Evolutionary conservation across 2,329 filamentous ascomycete genomes (phyloP), one percentile per base, ranked within the genome.

Genomic region (Onygena corvina): DNA sequence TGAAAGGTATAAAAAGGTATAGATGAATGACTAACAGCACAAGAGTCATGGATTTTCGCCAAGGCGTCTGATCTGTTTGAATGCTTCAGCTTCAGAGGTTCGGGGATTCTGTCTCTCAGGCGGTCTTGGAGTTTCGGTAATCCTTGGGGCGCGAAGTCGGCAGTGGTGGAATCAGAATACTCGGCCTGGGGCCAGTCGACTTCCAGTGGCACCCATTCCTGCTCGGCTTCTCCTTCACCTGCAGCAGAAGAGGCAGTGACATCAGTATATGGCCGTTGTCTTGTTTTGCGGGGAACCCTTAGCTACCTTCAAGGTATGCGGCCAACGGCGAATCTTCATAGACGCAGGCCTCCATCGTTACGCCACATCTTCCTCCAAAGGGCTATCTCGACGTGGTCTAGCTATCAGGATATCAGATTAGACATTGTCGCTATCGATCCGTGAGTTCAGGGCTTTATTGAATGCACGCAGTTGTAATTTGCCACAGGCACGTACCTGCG

Each of bases 281-380:
- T 21, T n/a, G 16, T 47, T 33, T 47, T 46, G 42, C 36, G 36
- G 36, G 36, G 36, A n/a, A 9, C 5, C 18, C 14, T 18, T 50
- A 67, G 74, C 61, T 68, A 92, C 89, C 88, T 79, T 89, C 83
- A 59, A 95, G 80, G 71, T 92, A 92, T 61, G 85, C 81, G 64
- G 87, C 88, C 69, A 95, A 76, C 59, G 89, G 89, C 64, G 86
- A 85, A 70, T 88, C 81, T 70, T 92, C 80, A 69, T 84, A 85
- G 59, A 94, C 80, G 60, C 94, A 76, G 61, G 84, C 80, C 76
- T 94, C 89, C 89, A 95, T 92, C 66, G 59, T 67, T 36, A 30
- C 52, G 30, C 44, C 18, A 46, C 53, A 56, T 55, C 47, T 29
- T 42, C 29, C 42, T 40, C 36, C 30, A 9, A 33, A n/a, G 14